phyloP scores from a whole-genome alignment of 2,329 filamentous ascomycete species.

The Penicillium expansum region DNA sequence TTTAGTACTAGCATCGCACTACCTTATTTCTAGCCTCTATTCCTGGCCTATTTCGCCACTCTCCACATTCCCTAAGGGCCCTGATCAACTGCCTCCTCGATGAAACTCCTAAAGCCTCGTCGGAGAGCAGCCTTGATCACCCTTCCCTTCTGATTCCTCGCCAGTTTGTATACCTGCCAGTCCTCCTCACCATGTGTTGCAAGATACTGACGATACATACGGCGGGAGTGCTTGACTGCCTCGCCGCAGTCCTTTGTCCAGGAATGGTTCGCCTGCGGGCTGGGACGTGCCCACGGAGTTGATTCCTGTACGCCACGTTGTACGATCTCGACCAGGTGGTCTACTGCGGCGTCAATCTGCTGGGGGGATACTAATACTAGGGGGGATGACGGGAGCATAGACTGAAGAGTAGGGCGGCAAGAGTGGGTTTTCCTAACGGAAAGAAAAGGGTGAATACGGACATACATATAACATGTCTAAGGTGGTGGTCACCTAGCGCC shows the following conservation, averaged over 20 bases:
- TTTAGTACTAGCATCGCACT: neutral
- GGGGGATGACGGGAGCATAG: too few relatives aligned
- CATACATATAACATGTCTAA: too few relatives aligned
- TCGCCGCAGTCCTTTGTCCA: neutral
- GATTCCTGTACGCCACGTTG: accelerated
- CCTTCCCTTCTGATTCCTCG: neutral
- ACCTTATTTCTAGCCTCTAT: neutral
- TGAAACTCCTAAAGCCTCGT: neutral
- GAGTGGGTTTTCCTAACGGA: too few relatives aligned
- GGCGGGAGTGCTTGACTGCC: neutral
- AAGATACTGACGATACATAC: neutral
- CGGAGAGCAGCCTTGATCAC: neutral
- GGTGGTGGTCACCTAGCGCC: too few relatives aligned
- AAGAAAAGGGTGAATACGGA: too few relatives aligned
- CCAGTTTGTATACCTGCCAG: neutral
- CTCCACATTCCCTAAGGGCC: neutral
- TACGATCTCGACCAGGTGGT: neutral
- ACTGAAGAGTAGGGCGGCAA: too few relatives aligned
- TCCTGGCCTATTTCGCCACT: neutral
- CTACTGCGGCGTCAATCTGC: neutral
- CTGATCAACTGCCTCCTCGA: neutral
- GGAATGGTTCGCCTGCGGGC: neutral
- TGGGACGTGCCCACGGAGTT: neutral
- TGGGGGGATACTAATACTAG: neutral
- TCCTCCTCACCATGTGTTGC: neutral